Evolutionary conservation across 345 rosid species (phyloP), one percentile per base, ranked within the genome.

Genomic region (Camelina neglecta): DNA sequence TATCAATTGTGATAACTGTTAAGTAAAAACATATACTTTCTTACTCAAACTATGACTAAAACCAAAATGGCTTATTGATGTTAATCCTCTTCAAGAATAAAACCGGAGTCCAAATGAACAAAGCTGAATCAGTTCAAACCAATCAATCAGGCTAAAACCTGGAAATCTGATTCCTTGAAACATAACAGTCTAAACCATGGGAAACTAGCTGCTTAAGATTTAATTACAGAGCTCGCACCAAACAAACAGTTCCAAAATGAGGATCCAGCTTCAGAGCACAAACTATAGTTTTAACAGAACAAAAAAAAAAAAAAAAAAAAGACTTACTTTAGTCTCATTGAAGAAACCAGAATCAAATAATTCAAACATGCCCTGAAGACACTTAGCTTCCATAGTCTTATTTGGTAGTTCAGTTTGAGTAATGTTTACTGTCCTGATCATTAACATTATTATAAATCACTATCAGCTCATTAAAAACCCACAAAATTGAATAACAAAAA

Each of bases 301-400:
- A 13, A 69, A 1, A 11, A 24, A 11, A 69, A 54, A 3, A 7
- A 45, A 18, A 18, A 18, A 8, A 69, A 54, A 38, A 48, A 11
- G 7, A 11, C 62, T 70, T 73, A 93, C 97, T 91, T 91, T 82
- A n/a, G 76, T 65, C 33, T 91, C 94, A 50, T 74, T 80, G 76
- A 93, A 89, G 91, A 89, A 87, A 44, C 71, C 76, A 11, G 89
- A 84, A 78, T 88, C 94, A 49, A 89, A 62, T 67, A 91, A 67
- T 74, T 81, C 62, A 68, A 91, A 85, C 36, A 77, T 80, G 13
- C 63, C 15, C 76, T 72, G 75, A 8, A 87, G 75, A 58, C 57
- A 60, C 44, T 80, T 82, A 72, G 81, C 88, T 47, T 85, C 83
- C 44, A 42, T 60, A 35, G 65, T 47, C 47, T 72, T 82, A 57